These are phyloP conservation scores for Pelargonium exstipulatum DNA, from an alignment of 441 rosid genomes.

Conservation along the genomic window DNA sequence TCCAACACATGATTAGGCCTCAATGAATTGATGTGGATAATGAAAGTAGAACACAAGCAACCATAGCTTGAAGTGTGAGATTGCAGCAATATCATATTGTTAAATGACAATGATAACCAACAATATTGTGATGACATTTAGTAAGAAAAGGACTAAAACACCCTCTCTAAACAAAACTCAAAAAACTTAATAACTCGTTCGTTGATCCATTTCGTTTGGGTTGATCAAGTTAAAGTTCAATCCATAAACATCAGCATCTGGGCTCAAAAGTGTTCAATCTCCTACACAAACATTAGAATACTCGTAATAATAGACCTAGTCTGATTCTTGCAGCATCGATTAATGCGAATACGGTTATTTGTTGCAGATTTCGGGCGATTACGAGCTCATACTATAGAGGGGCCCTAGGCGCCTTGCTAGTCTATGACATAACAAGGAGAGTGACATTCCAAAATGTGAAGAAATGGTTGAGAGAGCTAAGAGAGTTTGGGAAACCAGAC, in stretches of 20 bases:
- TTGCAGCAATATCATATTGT: no score
- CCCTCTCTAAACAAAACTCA: no score
- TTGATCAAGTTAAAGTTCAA: no score
- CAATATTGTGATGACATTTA: background rate
- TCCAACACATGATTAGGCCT: background rate
- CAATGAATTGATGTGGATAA: background rate
- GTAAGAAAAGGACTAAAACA: no score
- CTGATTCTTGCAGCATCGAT: background rate
- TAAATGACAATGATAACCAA: background rate
- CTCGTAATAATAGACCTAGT: no score
- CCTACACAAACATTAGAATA: no score
- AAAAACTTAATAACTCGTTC: no score
- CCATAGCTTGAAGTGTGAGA: background rate
- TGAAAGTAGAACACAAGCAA: background rate
- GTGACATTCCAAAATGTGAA: constrained; percentile 47
- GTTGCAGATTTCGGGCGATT: constrained; percentile 72
- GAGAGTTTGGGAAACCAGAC: constrained; percentile 45
- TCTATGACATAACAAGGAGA: constrained; percentile 69
- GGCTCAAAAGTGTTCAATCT: no score
- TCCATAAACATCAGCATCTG: no score
- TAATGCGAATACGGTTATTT: background rate
- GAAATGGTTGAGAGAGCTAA: constrained; percentile 66
- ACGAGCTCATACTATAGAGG: constrained; percentile 91
- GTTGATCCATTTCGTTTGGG: no score
- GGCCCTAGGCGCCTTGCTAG: constrained; percentile 74